phyloP scores from a whole-genome alignment of 139 green algal genomes.

The Zygnema circumcarinatum region DNA sequence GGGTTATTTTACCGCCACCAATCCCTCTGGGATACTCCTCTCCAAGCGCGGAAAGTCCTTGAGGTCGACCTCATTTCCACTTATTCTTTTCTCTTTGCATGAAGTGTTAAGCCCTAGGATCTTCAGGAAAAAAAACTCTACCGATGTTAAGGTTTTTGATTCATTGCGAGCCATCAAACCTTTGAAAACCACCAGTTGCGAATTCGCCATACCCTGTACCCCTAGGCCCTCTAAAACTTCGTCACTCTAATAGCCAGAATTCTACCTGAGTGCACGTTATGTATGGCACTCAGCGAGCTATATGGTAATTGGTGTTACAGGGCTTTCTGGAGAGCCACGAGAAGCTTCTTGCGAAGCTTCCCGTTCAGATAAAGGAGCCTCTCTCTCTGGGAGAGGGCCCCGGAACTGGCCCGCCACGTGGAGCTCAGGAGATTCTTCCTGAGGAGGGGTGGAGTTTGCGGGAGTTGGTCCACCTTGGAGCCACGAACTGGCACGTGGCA shows the following conservation, averaged over 20 bases:
- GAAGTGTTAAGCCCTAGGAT: too few species aligned
- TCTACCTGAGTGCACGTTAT: too few species aligned
- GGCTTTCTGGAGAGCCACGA: slow-evolving; percentile 40
- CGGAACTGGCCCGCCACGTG: slow-evolving; percentile 30
- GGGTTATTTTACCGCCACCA: slow-evolving; percentile 43
- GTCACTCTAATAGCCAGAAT: too few species aligned
- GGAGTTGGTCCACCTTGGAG: slow-evolving; percentile 30
- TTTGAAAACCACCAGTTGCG: not conserved
- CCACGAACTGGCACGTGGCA: slow-evolving; percentile 5
- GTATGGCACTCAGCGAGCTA: too few species aligned
- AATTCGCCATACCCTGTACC: not conserved
- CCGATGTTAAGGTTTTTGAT: not conserved
- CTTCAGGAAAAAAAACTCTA: not conserved
- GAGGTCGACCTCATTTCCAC: slow-evolving; percentile 27
- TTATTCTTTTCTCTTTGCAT: not conserved
- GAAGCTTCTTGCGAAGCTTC: slow-evolving; percentile 31
- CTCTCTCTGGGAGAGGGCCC: slow-evolving; percentile 37
- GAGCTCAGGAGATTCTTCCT: not conserved
- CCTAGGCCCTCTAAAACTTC: too few species aligned
- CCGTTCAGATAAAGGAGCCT: slow-evolving; percentile 28
- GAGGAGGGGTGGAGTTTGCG: not conserved
- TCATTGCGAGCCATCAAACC: not conserved
- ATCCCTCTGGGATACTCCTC: slow-evolving; percentile 43
- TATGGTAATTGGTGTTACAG: too few species aligned
- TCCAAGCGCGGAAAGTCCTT: slow-evolving; percentile 42